phyloP scores from a whole-genome alignment of 441 rosid species.

The Theobroma grandiflorum region DNA sequence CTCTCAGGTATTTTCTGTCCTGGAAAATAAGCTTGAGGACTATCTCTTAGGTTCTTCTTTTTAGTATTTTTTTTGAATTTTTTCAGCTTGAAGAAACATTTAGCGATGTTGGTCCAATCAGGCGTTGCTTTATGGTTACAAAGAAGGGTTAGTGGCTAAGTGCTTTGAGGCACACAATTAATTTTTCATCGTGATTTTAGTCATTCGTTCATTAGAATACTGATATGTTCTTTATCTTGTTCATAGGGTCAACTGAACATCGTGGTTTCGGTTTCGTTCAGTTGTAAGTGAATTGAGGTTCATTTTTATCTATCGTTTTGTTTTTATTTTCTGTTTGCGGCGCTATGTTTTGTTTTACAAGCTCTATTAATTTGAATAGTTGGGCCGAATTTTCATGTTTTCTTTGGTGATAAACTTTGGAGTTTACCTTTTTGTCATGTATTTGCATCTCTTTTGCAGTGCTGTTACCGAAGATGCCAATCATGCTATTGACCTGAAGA shows the following conservation, averaged over 20 bases:
- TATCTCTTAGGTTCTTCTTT: not conserved
- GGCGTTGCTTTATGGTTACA: conserved; percentile 88
- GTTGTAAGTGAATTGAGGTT: conserved; percentile 63
- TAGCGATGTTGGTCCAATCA: conserved; percentile 91
- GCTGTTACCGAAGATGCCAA: conserved; percentile 90
- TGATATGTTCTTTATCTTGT: conserved; percentile 25
- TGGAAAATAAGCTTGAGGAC: not conserved
- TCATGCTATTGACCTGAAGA: conserved; percentile 79
- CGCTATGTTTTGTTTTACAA: not conserved
- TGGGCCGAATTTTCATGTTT: not conserved
- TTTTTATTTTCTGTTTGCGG: too few species aligned
- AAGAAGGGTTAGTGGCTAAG: conserved; percentile 60
- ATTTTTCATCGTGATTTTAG: not conserved
- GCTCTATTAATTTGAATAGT: not conserved
- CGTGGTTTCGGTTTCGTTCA: conserved; percentile 86
- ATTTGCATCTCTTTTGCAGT: conserved; percentile 42
- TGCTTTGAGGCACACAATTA: not conserved
- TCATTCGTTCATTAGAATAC: not conserved
- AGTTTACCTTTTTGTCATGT: not conserved
- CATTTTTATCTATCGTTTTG: not conserved
- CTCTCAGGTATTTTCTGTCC: conserved; percentile 59
- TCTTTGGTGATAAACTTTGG: not conserved
- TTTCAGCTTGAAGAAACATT: conserved; percentile 83
- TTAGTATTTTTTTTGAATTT: not conserved
- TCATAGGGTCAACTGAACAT: conserved; percentile 85